A percentile compares a stretch with the other conserved stretches of the same genome.
Evolutionary conservation across 192 early-diverging fungal species (phyloP).

Genomic region (Podila epicladia): DNA sequence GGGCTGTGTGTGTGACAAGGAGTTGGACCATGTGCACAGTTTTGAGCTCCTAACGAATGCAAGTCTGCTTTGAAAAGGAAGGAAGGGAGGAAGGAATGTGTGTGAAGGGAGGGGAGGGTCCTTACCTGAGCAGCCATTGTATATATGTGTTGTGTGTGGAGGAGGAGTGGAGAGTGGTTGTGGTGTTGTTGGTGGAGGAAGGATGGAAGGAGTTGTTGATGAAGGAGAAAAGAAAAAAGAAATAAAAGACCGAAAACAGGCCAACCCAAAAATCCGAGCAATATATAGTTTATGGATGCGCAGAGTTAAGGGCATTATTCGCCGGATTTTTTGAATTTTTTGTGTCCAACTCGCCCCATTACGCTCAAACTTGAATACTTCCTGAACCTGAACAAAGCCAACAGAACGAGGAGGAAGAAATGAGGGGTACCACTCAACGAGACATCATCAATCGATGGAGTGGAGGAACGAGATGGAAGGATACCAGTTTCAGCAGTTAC

Average conservation of each 20-base stretch:
- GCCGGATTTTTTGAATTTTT: not conserved
- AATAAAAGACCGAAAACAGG: not conserved
- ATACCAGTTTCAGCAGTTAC: too few relatives aligned
- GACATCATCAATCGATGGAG: too few relatives aligned
- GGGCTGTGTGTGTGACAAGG: not conserved
- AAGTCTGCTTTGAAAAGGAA: not conserved
- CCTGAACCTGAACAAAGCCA: too few relatives aligned
- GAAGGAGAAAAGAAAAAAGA: not conserved
- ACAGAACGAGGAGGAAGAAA: too few relatives aligned
- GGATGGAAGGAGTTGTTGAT: not conserved
- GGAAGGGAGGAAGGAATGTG: not conserved
- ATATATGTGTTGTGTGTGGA: not conserved
- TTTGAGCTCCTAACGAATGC: not conserved
- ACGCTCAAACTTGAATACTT: too few relatives aligned
- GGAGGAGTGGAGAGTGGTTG: not conserved
- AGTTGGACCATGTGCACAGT: too few relatives aligned
- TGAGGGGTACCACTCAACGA: too few relatives aligned
- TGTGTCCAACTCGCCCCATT: not conserved
- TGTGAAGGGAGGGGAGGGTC: not conserved
- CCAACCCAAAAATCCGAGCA: not conserved
- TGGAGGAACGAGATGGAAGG: too few relatives aligned
- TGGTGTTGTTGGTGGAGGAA: not conserved
- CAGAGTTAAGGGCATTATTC: not conserved
- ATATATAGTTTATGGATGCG: not conserved
- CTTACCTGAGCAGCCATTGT: slow-evolving; percentile 23